Conservation (phyloP, 2,329 filamentous ascomycete genomes). For the Colletotrichum sp. region DNA sequence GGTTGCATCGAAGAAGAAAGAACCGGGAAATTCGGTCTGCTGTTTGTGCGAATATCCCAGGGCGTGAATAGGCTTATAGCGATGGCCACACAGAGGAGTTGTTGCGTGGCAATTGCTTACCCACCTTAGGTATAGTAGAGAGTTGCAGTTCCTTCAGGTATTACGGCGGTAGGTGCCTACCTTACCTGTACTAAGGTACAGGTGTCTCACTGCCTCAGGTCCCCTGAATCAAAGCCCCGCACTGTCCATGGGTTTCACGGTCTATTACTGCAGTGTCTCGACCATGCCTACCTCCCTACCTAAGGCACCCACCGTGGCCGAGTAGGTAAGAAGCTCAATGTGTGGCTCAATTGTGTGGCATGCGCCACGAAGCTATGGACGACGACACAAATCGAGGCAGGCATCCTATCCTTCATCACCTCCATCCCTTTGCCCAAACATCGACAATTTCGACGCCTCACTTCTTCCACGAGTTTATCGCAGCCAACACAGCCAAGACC, state of each 20-base stretch:
- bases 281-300: background rate
- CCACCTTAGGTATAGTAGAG: too few relatives aligned
- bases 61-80: background rate
- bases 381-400: background rate
- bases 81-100: background rate
- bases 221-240: background rate
- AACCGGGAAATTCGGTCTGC: background rate
- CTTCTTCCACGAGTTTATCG: background rate
- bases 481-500: background rate
- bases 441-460: background rate
- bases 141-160: background rate
- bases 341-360: background rate
- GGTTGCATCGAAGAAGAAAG: background rate
- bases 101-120: background rate
- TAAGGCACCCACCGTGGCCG: background rate
- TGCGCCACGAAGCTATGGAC: background rate
- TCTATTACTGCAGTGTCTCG: background rate
- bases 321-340: background rate
- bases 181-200: background rate
- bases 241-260: background rate
- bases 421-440: background rate
- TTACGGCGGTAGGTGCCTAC: too few relatives aligned
- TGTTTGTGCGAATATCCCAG: background rate
- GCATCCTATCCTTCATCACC: background rate
- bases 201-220: background rate